phyloP scores from a whole-genome alignment of 805 yeast species.

The Pichia cabralensis region DNA sequence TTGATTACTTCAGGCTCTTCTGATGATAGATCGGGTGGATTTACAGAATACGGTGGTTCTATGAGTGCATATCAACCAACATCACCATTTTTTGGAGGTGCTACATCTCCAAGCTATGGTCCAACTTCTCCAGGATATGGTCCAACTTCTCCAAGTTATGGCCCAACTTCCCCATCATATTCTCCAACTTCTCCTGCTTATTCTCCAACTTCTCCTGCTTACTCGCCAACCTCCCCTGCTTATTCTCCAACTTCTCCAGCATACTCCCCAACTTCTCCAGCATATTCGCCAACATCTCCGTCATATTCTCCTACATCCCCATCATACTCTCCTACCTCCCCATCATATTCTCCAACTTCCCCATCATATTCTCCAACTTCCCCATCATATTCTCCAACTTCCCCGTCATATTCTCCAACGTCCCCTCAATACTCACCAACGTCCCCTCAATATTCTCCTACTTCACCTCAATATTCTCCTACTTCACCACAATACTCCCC shows the following conservation, averaged over 20 bases:
- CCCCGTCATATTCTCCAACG: constrained; percentile 63
- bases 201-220: constrained; percentile 49
- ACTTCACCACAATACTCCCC: constrained; percentile 84
- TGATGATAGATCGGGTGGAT: constrained; percentile 71
- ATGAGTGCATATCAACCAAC: constrained; percentile 35
- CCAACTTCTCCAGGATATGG: constrained; percentile 40
- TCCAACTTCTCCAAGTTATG: constrained; percentile 51
- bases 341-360: constrained; percentile 55
- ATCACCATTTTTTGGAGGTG: constrained; percentile 43
- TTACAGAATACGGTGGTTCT: constrained; percentile 77
- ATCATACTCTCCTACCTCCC: constrained; percentile 47
- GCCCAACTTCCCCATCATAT: constrained; percentile 44
- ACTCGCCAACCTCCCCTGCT: constrained; percentile 67
- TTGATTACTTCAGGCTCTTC: constrained; percentile 76
- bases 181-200: constrained; percentile 71
- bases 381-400: constrained; percentile 71
- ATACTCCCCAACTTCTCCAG: constrained; percentile 63
- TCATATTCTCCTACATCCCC: constrained; percentile 70
- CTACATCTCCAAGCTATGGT: constrained; percentile 36
- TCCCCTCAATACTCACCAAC: constrained; percentile 77
- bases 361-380: constrained; percentile 72
- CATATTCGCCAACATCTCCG: constrained; percentile 74
- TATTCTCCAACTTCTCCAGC: constrained; percentile 64
- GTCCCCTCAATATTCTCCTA: constrained; percentile 71
- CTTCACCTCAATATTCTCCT: constrained; percentile 62